Conservation (phyloP, 768 basidiomycete species). For the Suillus tomentosus region DNA sequence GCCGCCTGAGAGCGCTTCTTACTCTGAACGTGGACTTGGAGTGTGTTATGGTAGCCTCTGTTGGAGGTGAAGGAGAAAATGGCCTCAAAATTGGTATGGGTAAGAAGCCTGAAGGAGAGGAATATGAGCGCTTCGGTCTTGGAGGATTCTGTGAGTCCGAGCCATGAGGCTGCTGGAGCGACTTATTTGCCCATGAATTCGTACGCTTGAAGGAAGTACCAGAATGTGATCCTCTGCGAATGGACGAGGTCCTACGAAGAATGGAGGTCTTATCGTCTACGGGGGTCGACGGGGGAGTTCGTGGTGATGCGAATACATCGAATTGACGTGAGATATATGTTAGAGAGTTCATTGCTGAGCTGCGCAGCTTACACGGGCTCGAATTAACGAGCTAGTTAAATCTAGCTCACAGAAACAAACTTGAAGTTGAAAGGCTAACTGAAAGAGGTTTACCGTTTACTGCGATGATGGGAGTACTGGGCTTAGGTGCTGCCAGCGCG, state of each 20-base stretch:
- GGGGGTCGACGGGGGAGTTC: slow-evolving; percentile 61
- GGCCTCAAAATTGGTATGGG: slow-evolving; percentile 34
- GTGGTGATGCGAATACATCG: slow-evolving; percentile 68
- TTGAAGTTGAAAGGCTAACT: not conserved
- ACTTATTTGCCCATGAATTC: slow-evolving; percentile 58
- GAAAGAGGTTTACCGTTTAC: not conserved
- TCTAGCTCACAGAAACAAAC: not conserved
- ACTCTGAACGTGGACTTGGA: slow-evolving; percentile 42
- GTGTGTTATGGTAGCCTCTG: slow-evolving; percentile 36
- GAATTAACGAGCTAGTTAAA: slow-evolving; percentile 7
- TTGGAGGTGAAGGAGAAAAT: slow-evolving; percentile 29
- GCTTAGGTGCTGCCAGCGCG: slow-evolving; percentile 4
- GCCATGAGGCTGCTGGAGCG: slow-evolving; percentile 46
- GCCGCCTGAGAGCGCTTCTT: slow-evolving; percentile 48
- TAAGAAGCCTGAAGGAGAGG: slow-evolving; percentile 57
- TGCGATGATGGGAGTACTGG: slow-evolving; percentile 2
- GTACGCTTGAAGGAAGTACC: slow-evolving; percentile 45
- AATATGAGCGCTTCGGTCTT: slow-evolving; percentile 59
- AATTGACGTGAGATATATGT: slow-evolving; percentile 80
- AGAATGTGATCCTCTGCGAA: slow-evolving; percentile 31
- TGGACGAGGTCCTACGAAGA: slow-evolving; percentile 25
- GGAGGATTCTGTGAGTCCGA: slow-evolving; percentile 23
- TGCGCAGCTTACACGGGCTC: slow-evolving; percentile 12
- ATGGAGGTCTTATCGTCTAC: slow-evolving; percentile 38
- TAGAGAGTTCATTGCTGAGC: slow-evolving; percentile 71